Base-by-base conservation (phyloP, 345 rosid species). In the Rhodamnia rubescens region DNA sequence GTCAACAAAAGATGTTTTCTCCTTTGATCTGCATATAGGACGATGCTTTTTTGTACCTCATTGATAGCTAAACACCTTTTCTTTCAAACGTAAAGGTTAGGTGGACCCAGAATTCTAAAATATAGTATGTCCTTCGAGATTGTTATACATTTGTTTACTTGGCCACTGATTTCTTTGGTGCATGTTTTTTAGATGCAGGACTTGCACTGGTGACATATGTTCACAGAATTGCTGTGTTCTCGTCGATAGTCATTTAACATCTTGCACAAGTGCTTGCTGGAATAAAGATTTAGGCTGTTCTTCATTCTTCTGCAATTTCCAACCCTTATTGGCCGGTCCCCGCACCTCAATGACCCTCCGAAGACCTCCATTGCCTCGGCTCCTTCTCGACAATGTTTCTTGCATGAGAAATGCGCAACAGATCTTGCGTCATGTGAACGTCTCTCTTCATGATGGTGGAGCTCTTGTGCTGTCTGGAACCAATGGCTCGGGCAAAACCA, bases 331-430 rank as follows among this genome's bases (percentile, higher is more conserved):
- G 78, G 78, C 78, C 2, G 47, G 47, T 69, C 24, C 78, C 20
- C 7, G 1, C 29, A 18, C 84, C 29, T 85, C 69, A 42, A 94
- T 96, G 98, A 87, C 95, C 89, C 86, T 92, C 14, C 81, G 92
- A 54, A 93, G 88, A 83, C 93, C 95, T 3, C 97, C 93, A 22
- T 89, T 89, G 64, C 98, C 97, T 83, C 92, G 95, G 54, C 91
- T 95, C 36, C 91, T 97, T 82, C 98, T 97, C 11, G 92, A 93
- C 86, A 95, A 95, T 85, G 98, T 97, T 59, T 94, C 99, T 2
- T 97, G 98, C 90, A 97, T 94, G 98, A 94, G 99, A 92, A 97
- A 95, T 86, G 97, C 95, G 0, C 97, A 94, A 57, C 97, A 94
- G 87, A 93, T 97, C 83, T 85, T 97, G 87, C 90, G 93, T 6